phyloP scores from a whole-genome alignment of 371 early-diverging fungal genomes.

The Parasitella parasitica region DNA sequence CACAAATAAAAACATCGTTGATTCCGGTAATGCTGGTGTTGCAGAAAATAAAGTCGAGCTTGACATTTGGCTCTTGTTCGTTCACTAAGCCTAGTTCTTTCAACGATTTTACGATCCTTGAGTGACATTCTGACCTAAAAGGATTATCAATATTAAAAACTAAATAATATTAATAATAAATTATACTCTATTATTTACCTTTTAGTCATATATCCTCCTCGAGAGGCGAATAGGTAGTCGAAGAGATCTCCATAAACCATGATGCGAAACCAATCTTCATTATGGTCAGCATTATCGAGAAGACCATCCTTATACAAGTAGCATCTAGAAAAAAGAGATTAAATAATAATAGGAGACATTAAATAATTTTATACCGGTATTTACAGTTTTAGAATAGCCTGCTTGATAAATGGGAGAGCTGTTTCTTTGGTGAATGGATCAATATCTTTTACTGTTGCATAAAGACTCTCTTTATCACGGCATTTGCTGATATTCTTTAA shows the following conservation, averaged over 20 bases:
- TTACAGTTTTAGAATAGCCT: conserved; percentile 10
- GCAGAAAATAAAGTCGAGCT: conserved; percentile 15
- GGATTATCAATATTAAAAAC: conserved; percentile 2
- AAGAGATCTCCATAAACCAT: conserved; percentile 12
- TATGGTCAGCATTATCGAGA: conserved; percentile 7
- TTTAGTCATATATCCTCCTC: conserved; percentile 13
- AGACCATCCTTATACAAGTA: conserved; percentile 10
- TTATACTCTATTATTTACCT: too few species aligned
- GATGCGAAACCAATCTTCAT: conserved; percentile 14
- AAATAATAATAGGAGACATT: background rate
- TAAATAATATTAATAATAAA: conserved; percentile 10
- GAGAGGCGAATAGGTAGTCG: conserved; percentile 12
- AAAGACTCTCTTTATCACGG: conserved; percentile 6
- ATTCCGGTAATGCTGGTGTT: conserved; percentile 8
- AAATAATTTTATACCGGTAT: background rate
- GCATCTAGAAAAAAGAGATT: conserved; percentile 12
- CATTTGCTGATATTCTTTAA: background rate
- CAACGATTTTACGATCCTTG: conserved; percentile 13
- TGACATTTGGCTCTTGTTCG: conserved; percentile 11
- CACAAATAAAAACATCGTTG: conserved; percentile 14
- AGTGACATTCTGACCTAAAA: conserved; percentile 15
- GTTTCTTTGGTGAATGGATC: conserved; percentile 1
- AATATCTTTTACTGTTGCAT: conserved; percentile 11
- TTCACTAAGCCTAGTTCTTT: conserved; percentile 4
- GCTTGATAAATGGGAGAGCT: conserved; percentile 1